Conservation (phyloP, 805 yeast species). For the Cyberlindnera mississippiensis region DNA sequence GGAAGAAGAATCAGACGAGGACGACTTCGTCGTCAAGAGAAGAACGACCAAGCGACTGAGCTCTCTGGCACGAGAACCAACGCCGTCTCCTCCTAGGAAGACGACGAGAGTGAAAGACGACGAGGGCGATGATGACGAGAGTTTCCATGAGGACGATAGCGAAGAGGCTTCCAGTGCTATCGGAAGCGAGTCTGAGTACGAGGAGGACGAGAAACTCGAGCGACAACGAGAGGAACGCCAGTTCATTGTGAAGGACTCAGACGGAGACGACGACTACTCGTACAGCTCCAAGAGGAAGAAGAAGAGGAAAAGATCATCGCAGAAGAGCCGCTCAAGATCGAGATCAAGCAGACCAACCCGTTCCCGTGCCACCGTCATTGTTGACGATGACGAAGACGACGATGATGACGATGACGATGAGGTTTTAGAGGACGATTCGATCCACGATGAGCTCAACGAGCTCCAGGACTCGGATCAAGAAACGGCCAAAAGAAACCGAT, state of each 20-base stretch:
- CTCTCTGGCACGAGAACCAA: no score
- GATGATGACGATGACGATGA: slow-evolving; percentile 29
- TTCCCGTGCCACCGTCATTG: no score
- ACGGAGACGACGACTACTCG: background rate
- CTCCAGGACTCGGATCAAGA: slow-evolving; percentile 35
- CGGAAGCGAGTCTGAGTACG: slow-evolving; percentile 20
- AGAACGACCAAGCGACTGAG: no score
- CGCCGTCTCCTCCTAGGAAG: no score
- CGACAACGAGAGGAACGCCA: slow-evolving; percentile 17
- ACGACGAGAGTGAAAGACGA: slow-evolving; percentile 20
- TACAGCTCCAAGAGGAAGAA: background rate
- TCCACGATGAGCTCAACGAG: slow-evolving; percentile 56
- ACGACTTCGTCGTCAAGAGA: background rate
- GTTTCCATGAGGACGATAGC: slow-evolving; percentile 39
- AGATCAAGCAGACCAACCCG: no score
- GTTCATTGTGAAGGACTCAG: slow-evolving; percentile 17
- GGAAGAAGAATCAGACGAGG: background rate
- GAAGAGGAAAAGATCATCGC: background rate
- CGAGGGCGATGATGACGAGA: slow-evolving; percentile 27
- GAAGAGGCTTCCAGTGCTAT: slow-evolving; percentile 24
- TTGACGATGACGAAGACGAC: slow-evolving; percentile 17
- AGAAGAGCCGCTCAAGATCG: background rate
- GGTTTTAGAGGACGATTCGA: slow-evolving; percentile 30
- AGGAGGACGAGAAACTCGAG: slow-evolving; percentile 15
- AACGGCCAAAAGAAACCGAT: slow-evolving; percentile 35